Conservation (phyloP, 176 grass and related monocot genomes). For the Carex pumila region DNA sequence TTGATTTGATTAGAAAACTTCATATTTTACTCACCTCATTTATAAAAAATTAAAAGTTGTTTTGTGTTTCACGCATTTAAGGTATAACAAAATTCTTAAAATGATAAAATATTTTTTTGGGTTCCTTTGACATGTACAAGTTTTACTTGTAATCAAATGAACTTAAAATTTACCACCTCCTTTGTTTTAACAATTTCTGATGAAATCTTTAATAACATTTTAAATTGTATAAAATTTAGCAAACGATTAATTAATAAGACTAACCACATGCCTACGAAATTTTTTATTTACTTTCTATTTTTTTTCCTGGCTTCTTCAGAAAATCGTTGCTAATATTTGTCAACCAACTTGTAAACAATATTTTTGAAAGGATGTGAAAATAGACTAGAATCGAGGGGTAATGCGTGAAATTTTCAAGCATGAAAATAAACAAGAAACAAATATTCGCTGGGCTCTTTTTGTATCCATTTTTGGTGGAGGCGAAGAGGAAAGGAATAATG, state of each 20-base stretch:
- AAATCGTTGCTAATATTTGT: too few species aligned
- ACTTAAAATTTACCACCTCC: neutral
- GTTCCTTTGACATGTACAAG: neutral
- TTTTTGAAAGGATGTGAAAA: too few species aligned
- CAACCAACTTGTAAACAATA: too few species aligned
- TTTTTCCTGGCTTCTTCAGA: neutral
- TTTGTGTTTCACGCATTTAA: too few species aligned
- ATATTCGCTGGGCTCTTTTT: neutral
- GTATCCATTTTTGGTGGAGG: neutral
- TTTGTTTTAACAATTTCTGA: neutral
- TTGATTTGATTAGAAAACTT: too few species aligned
- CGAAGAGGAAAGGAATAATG: neutral
- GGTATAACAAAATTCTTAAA: too few species aligned
- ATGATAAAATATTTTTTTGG: too few species aligned
- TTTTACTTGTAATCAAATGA: neutral
- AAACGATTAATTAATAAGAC: neutral
- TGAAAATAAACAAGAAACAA: neutral
- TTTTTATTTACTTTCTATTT: too few species aligned
- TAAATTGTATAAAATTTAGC: neutral
- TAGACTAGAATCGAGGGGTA: neutral
- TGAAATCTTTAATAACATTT: neutral
- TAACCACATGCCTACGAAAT: neutral
- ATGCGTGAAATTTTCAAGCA: neutral
- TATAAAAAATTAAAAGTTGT: too few species aligned
- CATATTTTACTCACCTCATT: too few species aligned